Conservation (phyloP, 1,139 yeast species). For the Yamadazyma friedrichii region DNA sequence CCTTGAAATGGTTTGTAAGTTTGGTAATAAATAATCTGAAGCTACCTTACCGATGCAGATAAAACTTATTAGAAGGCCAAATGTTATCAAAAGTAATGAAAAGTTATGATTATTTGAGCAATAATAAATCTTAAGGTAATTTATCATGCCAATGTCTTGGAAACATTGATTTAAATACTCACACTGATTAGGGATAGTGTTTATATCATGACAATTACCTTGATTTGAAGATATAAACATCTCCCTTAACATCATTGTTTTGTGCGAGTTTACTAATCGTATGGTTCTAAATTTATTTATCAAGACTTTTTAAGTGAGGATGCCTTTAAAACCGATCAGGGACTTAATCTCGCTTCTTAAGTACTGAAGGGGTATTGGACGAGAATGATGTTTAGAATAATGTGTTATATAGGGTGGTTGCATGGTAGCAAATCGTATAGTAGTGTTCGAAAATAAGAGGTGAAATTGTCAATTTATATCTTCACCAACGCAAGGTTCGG, state of each 20-base stretch:
- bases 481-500: too few relatives aligned
- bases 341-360: too few relatives aligned
- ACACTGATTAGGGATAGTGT: slow-evolving; percentile 35
- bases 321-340: background rate
- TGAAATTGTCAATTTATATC: too few relatives aligned
- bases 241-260: too few relatives aligned
- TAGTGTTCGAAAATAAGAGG: too few relatives aligned
- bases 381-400: too few relatives aligned
- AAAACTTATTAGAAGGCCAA: slow-evolving; percentile 44
- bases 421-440: too few relatives aligned
- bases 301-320: too few relatives aligned
- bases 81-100: slow-evolving; percentile 14
- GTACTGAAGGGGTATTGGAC: too few relatives aligned
- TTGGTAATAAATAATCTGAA: slow-evolving; percentile 74
- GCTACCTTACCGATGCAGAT: slow-evolving; percentile 71
- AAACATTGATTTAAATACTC: slow-evolving; percentile 38
- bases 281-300: too few relatives aligned
- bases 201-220: slow-evolving; percentile 18
- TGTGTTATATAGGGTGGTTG: too few relatives aligned
- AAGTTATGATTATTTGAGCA: slow-evolving; percentile 15
- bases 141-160: slow-evolving; percentile 37
- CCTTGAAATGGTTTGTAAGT: slow-evolving; percentile 60
- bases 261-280: too few relatives aligned
- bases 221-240: background rate
- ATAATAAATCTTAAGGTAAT: slow-evolving; percentile 33